Evolutionary conservation across 306 rosid genomes (phyloP).

Genomic region (Trichosanthes truncata): DNA sequence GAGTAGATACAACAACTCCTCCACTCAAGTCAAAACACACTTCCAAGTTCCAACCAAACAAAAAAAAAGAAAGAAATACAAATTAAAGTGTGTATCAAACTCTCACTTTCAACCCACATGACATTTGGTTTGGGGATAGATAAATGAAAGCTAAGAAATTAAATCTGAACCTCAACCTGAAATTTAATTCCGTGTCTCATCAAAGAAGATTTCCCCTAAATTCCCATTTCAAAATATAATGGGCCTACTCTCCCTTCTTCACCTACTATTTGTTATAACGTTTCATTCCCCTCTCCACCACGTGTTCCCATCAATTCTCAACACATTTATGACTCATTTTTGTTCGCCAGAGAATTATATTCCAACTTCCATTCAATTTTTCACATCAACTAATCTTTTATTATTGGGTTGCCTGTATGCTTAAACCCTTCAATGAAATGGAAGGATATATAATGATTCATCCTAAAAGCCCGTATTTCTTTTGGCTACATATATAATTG

Average conservation of each 20-base stretch:
- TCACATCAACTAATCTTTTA: not conserved
- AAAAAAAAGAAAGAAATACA: not conserved
- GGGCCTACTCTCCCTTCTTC: not conserved
- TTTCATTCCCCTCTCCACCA: not conserved
- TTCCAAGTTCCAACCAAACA: not conserved
- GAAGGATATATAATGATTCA: no score
- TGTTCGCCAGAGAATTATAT: not conserved
- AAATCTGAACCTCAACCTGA: not conserved
- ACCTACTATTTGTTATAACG: not conserved
- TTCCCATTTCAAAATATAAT: no score
- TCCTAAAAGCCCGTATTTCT: no score
- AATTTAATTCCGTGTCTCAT: not conserved
- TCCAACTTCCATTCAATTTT: not conserved
- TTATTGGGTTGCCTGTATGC: not conserved
- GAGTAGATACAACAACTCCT: constrained; percentile 10
- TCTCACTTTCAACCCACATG: no score
- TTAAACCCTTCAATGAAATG: not conserved
- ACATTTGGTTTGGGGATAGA: constrained; percentile 33
- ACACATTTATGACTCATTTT: no score
- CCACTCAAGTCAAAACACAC: constrained; percentile 17
- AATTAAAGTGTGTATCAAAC: no score
- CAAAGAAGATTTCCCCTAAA: no score
- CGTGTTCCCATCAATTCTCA: not conserved
- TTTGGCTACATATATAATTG: no score
- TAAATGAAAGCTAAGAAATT: constrained; percentile 47